These are phyloP conservation scores for Wolfiporia cocos DNA, from an alignment of 1,284 basidiomycete genomes.

Conservation along the genomic window DNA sequence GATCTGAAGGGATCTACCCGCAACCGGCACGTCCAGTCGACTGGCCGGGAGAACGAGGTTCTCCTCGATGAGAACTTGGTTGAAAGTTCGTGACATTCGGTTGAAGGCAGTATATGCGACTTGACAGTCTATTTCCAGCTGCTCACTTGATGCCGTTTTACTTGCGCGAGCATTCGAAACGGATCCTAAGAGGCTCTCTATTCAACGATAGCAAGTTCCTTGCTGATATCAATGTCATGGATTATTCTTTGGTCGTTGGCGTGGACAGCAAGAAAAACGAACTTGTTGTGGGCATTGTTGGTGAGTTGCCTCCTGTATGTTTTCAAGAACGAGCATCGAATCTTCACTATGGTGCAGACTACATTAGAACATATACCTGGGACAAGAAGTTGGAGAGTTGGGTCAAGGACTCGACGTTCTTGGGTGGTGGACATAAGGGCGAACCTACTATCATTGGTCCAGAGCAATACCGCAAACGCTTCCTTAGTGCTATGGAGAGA, in stretches of 20 bases:
- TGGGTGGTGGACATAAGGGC: conserved; percentile 75
- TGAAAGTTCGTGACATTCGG: conserved; percentile 45
- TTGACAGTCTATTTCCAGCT: conserved; percentile 32
- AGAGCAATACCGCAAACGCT: conserved; percentile 81
- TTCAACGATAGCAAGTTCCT: conserved; percentile 95
- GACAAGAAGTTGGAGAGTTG: conserved; percentile 98
- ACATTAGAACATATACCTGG: conserved; percentile 93
- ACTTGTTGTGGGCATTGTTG: conserved; percentile 94
- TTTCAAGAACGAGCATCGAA: conserved; percentile 6
- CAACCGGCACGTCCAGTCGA: conserved; percentile 87
- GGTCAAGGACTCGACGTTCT: conserved; percentile 92
- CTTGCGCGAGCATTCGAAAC: conserved; percentile 92
- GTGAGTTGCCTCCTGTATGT: conserved; percentile 37
- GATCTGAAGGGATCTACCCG: conserved; percentile 93
- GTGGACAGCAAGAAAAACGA: conserved; percentile 82
- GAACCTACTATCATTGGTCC: conserved; percentile 92
- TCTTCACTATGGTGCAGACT: conserved; percentile 47
- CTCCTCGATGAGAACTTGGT: conserved; percentile 92
- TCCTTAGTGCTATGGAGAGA: conserved; percentile 87
- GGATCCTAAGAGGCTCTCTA: conserved; percentile 84
- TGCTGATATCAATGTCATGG: conserved; percentile 97
- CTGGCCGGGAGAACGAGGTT: conserved; percentile 90
- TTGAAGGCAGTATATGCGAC: background rate
- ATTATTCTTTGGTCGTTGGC: conserved; percentile 96
- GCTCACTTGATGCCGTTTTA: conserved; percentile 82